These are phyloP conservation scores for Phytophthora sansomeana DNA, from an alignment of 352 stramenopile species.

Conservation along the genomic window DNA sequence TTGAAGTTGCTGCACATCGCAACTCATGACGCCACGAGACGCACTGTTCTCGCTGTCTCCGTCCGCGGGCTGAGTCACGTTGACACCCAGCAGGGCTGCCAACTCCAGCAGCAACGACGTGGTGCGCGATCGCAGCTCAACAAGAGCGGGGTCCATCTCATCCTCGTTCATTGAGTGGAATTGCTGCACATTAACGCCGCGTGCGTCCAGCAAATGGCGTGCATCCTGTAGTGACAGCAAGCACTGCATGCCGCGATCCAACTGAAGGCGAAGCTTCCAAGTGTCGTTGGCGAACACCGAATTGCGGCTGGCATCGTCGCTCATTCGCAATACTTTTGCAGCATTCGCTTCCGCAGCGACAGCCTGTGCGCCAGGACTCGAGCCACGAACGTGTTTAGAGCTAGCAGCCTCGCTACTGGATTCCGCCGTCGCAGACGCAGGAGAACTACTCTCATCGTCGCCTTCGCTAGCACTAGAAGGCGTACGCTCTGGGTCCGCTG, in stretches of 20 bases:
- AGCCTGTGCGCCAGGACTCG: constrained; percentile 34
- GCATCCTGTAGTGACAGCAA: constrained; percentile 84
- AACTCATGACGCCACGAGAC: constrained; percentile 46
- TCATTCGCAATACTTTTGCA: constrained; percentile 70
- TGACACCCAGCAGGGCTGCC: constrained; percentile 67
- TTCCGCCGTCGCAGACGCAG: constrained; percentile 24
- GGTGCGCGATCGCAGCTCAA: constrained; percentile 71
- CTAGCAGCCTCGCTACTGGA: constrained; percentile 40
- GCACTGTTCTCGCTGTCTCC: constrained; percentile 11
- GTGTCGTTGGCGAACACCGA: constrained; percentile 82
- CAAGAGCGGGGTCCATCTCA: constrained; percentile 77
- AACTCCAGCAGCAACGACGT: constrained; percentile 78
- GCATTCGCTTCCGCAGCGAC: constrained; percentile 35
- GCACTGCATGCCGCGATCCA: constrained; percentile 80
- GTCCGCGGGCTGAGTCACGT: constrained; percentile 30
- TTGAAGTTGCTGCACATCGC: constrained; percentile 61
- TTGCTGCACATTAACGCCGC: constrained; percentile 86
- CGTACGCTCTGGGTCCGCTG: constrained; percentile 30
- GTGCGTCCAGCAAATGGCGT: constrained; percentile 82
- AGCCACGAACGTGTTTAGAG: constrained; percentile 27
- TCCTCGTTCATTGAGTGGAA: constrained; percentile 82
- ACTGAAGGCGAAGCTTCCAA: constrained; percentile 74
- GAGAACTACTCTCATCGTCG: constrained; percentile 16
- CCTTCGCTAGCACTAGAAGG: constrained; percentile 20
- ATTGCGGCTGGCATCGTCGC: constrained; percentile 44